phyloP scores from a whole-genome alignment of 2,329 filamentous ascomycete genomes.

The Thielaviopsis ethacetica region DNA sequence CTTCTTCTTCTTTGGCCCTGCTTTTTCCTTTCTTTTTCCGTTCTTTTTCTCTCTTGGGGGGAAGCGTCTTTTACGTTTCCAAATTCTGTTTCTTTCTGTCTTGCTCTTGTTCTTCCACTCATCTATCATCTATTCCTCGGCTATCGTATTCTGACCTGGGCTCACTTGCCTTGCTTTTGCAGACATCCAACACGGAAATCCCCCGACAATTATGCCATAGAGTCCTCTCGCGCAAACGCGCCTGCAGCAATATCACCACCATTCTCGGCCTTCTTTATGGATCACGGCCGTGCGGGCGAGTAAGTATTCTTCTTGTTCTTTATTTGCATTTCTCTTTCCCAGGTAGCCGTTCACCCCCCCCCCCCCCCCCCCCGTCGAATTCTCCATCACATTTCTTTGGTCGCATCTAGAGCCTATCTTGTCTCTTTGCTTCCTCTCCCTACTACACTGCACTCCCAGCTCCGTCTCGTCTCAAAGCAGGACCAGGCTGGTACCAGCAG shows the following conservation, averaged over 20 bases:
- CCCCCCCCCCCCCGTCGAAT: too few species aligned
- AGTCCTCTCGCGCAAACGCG: conserved; percentile 3
- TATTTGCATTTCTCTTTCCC: not conserved
- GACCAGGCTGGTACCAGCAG: not conserved
- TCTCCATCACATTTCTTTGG: too few species aligned
- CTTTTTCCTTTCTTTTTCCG: not conserved
- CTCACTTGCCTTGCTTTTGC: not conserved
- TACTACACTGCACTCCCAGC: too few species aligned
- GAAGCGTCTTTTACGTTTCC: not conserved
- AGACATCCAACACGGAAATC: not conserved
- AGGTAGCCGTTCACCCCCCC: too few species aligned
- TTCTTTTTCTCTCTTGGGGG: not conserved
- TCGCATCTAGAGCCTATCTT: too few species aligned
- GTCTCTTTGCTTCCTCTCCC: too few species aligned
- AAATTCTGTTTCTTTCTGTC: not conserved
- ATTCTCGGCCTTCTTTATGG: conserved; percentile 6
- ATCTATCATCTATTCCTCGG: not conserved
- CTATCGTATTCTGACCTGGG: not conserved
- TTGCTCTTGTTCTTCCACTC: not conserved
- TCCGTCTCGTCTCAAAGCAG: not conserved
- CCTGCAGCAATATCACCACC: not conserved
- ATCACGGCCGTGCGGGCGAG: conserved; percentile 7
- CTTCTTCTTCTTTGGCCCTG: not conserved
- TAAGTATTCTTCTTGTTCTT: conserved; percentile 2
- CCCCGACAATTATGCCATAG: conserved; percentile 3